These are phyloP conservation scores for Cyanodermella asteris DNA, from an alignment of 2,329 filamentous ascomycete species.

Conservation along the genomic window DNA sequence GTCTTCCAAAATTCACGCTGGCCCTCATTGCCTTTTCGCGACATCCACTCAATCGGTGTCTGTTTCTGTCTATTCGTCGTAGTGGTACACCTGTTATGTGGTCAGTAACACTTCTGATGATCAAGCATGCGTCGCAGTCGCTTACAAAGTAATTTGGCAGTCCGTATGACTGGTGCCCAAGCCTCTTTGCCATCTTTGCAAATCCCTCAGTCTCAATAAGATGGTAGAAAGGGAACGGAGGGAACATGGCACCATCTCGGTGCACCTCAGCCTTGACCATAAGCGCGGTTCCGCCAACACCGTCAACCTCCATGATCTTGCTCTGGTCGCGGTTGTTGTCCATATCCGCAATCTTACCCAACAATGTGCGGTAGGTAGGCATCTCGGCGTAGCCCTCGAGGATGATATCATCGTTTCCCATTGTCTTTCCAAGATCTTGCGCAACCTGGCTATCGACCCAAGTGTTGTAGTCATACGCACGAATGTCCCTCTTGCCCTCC, in stretches of 20 bases:
- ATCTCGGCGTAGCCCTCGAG: constrained; percentile 86
- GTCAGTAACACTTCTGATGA: no score
- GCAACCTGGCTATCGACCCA: constrained; percentile 82
- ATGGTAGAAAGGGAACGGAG: constrained; percentile 86
- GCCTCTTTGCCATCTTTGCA: constrained; percentile 78
- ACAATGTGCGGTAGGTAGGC: constrained; percentile 74
- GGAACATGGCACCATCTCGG: constrained; percentile 95
- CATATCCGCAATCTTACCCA: constrained; percentile 55
- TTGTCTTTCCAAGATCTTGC: constrained; percentile 48
- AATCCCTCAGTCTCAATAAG: constrained; percentile 96
- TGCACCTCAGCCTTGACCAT: constrained; percentile 94
- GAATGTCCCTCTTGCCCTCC: constrained; percentile 47
- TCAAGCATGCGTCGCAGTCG: constrained; percentile 6
- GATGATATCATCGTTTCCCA: constrained; percentile 81
- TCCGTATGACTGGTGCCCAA: constrained; percentile 73
- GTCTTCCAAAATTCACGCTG: no score
- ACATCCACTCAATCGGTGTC: no score
- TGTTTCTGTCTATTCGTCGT: not conserved
- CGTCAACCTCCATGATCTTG: constrained; percentile 57
- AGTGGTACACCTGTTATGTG: constrained; percentile 3
- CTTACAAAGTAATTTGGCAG: constrained; percentile 89
- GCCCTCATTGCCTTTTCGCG: no score
- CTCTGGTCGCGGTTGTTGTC: constrained; percentile 33
- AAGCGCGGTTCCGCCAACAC: constrained; percentile 79
- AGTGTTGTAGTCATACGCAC: constrained; percentile 92